phyloP scores from a whole-genome alignment of 305 asterid genomes.

The Solanum hybrid region DNA sequence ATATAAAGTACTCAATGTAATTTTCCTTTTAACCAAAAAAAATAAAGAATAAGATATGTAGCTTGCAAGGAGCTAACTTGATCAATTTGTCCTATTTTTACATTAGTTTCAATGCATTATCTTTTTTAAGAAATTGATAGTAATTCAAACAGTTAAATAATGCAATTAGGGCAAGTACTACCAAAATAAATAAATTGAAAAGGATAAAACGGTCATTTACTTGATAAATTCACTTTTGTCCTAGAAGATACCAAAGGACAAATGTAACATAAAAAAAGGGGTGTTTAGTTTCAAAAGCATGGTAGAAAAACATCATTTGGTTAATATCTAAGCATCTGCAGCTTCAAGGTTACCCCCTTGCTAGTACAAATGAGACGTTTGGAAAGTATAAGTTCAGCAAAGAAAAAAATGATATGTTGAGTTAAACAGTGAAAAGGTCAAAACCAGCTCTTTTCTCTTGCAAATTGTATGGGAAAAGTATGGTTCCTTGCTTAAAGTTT shows the following conservation, averaged over 20 bases:
- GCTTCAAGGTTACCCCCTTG: background rate
- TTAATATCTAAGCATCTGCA: background rate
- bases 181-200: background rate
- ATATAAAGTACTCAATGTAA: background rate
- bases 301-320: background rate
- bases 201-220: background rate
- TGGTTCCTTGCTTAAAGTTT: background rate
- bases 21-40: background rate
- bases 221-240: background rate
- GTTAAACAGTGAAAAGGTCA: background rate
- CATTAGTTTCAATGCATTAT: background rate
- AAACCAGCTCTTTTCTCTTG: background rate
- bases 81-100: background rate
- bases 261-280: background rate
- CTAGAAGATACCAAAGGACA: background rate
- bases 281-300: background rate
- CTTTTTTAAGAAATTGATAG: background rate
- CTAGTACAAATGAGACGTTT: background rate
- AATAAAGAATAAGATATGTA: background rate
- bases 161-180: background rate
- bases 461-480: background rate
- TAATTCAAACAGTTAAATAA: background rate
- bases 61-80: background rate
- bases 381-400: background rate
- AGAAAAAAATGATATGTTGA: background rate